Conservation (phyloP, 2,329 filamentous ascomycete species). For the Aspergillus luchuensis region DNA sequence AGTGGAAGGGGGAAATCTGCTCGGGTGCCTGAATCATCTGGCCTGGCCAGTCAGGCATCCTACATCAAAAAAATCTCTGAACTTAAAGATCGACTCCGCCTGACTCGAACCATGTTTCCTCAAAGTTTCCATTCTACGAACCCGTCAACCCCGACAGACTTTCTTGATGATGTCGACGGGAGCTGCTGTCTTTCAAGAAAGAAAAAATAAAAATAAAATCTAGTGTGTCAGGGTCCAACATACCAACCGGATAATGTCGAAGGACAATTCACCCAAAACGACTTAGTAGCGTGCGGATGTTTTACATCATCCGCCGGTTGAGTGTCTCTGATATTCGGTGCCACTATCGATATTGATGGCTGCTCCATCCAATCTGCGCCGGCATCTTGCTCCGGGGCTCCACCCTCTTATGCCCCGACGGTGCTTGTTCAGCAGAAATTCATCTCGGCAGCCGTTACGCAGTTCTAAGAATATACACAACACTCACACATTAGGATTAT, state of each 20-base stretch:
- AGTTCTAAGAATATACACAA: not conserved
- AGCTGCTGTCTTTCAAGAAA: too few species aligned
- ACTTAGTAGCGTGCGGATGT: slow-evolving; percentile 5
- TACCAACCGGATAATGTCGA: too few species aligned
- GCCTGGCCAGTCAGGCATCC: slow-evolving; percentile 21
- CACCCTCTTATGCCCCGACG: not conserved
- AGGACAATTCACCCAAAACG: not conserved
- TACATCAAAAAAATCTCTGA: slow-evolving; percentile 8
- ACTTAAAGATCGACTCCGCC: slow-evolving; percentile 9
- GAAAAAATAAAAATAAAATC: too few species aligned
- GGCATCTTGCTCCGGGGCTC: not conserved
- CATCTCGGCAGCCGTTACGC: not conserved
- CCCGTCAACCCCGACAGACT: not conserved
- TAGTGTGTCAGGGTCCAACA: too few species aligned
- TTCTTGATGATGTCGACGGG: not conserved
- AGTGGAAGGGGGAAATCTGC: too few species aligned
- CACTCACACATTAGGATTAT: not conserved
- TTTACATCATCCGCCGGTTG: slow-evolving; percentile 15
- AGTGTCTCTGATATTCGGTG: not conserved
- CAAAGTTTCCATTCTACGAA: not conserved
- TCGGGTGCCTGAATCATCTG: slow-evolving; percentile 6
- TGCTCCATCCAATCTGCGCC: not conserved
- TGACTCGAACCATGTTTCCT: not conserved
- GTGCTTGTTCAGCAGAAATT: not conserved
- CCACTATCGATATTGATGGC: not conserved